Evolutionary conservation across 202 grass and related monocot species (phyloP).

Genomic region (Carex sylvatica): DNA sequence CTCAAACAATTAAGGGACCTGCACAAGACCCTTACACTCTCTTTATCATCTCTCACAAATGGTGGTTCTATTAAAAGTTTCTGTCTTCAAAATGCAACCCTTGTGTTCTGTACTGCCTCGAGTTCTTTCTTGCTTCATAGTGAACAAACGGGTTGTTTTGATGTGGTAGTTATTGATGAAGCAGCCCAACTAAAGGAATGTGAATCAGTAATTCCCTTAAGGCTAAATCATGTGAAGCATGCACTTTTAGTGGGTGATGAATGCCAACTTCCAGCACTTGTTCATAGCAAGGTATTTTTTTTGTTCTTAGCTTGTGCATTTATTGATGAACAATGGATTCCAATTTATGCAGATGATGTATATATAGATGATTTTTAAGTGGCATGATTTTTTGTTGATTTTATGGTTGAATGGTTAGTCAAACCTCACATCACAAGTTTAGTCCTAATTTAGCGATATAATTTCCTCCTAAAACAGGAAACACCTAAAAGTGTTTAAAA

Average conservation of each 20-base stretch:
- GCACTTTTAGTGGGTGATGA: conserved; percentile 80
- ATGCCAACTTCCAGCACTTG: conserved; percentile 60
- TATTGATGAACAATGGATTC: neutral
- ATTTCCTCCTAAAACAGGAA: neutral
- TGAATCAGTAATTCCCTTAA: conserved; percentile 71
- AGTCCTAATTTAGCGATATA: neutral
- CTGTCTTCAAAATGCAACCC: conserved; percentile 54
- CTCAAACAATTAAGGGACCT: conserved; percentile 46
- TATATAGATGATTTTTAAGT: neutral
- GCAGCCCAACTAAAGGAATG: conserved; percentile 75
- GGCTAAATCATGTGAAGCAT: conserved; percentile 49
- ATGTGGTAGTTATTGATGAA: conserved; percentile 83
- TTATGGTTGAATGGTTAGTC: neutral
- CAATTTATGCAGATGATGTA: neutral
- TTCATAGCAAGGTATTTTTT: conserved; percentile 62
- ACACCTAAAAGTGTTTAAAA: neutral
- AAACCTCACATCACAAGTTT: neutral
- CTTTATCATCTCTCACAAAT: conserved; percentile 29
- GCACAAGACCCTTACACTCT: conserved; percentile 13
- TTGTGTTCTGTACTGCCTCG: conserved; percentile 75
- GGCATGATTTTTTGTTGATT: neutral
- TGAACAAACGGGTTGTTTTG: conserved; percentile 37
- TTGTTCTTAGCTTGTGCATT: neutral
- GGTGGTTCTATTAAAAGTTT: conserved; percentile 40
- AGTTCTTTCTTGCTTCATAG: conserved; percentile 68